Base-by-base conservation (phyloP, 2,329 filamentous ascomycete genomes). In the Verticillium klebahnii region DNA sequence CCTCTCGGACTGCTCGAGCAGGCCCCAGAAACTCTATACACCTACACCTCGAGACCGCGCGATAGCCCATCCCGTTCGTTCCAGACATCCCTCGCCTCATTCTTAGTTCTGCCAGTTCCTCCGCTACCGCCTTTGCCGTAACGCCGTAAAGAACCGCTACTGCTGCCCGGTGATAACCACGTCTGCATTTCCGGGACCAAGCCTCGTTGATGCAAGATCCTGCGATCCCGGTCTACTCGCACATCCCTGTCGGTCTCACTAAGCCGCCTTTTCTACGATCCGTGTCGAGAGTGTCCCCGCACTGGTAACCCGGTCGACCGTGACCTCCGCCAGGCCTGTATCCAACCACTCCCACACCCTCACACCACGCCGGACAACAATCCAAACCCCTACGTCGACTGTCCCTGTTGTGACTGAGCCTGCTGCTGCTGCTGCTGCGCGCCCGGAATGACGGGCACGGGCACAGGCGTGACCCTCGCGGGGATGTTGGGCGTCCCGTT, bases 401-500 rank as follows among this genome's bases (percentile, higher is more conserved):
- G 55, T 6, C 31, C 55, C 55, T 56, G 23, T 29, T 56, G 55
- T 15, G n/a, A n/a, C 23, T 56, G 55, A 7, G 25, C 15, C 34
- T 56, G 55, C 55, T 68, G 66, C 59, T 70, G 71, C 58, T 72
- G 72, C 63, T 70, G 71, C 56, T 72, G 71, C n/a, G 74, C 71
- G 25, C 75, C 76, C 7, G 77, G 77, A 56, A 79, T 78, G 17
- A 74, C 71, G 4, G 78, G 78, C 29, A 80, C 71, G 5, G 78
- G 78, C 9, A 80, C 78, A 7, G 78, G 78, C 23, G 78, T 80
- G 37, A 80, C 77, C 66, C 78, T 80, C 39, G 75, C 69, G 5
- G 73, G 75, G 3, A 76, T 67, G 55, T 50, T 61, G n/a, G 74
- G 72, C 5, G 74, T 75, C 12, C 76, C 76, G 57, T 76, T 77